phyloP scores from a whole-genome alignment of 108 stramenopile species.

The Poteriospumella lacustris region DNA sequence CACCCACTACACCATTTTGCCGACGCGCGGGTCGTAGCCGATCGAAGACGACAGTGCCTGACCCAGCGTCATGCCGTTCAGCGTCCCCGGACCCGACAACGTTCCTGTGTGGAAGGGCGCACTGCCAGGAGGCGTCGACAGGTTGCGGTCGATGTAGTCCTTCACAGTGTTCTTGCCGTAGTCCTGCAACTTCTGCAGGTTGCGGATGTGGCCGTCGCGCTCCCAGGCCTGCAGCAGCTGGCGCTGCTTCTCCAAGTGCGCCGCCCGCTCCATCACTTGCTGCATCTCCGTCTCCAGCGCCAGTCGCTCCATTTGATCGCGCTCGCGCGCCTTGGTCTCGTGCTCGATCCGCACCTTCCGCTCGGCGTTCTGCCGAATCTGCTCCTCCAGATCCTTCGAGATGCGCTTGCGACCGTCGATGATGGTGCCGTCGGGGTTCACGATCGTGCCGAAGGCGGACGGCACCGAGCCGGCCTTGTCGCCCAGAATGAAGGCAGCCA shows the following conservation, averaged over 20 bases:
- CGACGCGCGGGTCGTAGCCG: not conserved
- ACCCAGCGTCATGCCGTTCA: not conserved
- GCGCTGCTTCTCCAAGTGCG: slow-evolving; percentile 19
- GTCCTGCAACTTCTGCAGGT: not conserved
- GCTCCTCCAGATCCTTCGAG: not conserved
- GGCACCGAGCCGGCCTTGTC: not conserved
- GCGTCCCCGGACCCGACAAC: not conserved
- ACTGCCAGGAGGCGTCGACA: not conserved
- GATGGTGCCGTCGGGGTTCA: not conserved
- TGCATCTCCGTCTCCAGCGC: not conserved
- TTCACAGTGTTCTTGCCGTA: not conserved
- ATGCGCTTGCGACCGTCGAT: not conserved
- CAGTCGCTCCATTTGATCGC: slow-evolving; percentile 2
- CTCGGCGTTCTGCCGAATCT: slow-evolving; percentile 17
- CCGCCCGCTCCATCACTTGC: not conserved
- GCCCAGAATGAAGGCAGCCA: not conserved
- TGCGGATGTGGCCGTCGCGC: slow-evolving; percentile 17
- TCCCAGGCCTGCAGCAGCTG: slow-evolving; percentile 17
- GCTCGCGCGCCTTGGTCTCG: not conserved
- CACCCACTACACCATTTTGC: too few relatives aligned
- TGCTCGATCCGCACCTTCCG: not conserved
- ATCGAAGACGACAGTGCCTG: not conserved
- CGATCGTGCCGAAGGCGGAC: not conserved
- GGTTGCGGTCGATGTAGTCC: not conserved
- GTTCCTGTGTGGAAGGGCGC: too few relatives aligned